These are phyloP conservation scores for Vitis riparia DNA, from an alignment of 164 flowering plant genomes.

Conservation along the genomic window DNA sequence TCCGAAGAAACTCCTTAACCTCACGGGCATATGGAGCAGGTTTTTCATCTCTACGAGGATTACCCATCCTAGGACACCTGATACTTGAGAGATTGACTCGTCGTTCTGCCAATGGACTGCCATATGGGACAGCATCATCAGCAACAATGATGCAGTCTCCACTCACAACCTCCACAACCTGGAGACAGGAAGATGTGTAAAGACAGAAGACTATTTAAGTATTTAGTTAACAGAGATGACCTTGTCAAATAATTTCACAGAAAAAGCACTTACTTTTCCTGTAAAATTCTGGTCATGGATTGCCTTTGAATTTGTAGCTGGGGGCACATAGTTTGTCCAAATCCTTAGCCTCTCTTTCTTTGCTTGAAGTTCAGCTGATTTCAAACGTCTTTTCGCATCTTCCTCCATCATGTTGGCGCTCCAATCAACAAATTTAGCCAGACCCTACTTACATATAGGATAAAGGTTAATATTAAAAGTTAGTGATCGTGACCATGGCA, in stretches of 20 bases:
- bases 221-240: not conserved
- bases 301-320: slow-evolving; percentile 85
- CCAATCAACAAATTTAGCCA: slow-evolving; percentile 96
- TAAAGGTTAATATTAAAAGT: too few relatives aligned
- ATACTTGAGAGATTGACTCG: slow-evolving; percentile 95
- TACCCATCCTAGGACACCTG: slow-evolving; percentile 84
- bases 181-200: not conserved
- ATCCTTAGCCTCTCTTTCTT: slow-evolving; percentile 73
- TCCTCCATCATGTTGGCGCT: slow-evolving; percentile 97
- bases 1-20: slow-evolving; percentile 82
- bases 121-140: slow-evolving; percentile 85
- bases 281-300: slow-evolving; percentile 91
- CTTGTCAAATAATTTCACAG: not conserved
- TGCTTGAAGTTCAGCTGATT: slow-evolving; percentile 82
- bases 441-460: slow-evolving; percentile 45
- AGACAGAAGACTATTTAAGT: not conserved
- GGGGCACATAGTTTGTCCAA: slow-evolving; percentile 92
- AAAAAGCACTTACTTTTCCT: slow-evolving; percentile 62
- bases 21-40: slow-evolving; percentile 95
- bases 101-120: slow-evolving; percentile 87
- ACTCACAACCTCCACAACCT: slow-evolving; percentile 99
- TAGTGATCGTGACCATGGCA: not conserved
- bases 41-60: slow-evolving; percentile 86
- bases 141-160: slow-evolving; percentile 95
- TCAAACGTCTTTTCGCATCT: slow-evolving; percentile 69